phyloP scores from a whole-genome alignment of 1,284 basidiomycete genomes.

The Taiwanofungus camphoratus region DNA sequence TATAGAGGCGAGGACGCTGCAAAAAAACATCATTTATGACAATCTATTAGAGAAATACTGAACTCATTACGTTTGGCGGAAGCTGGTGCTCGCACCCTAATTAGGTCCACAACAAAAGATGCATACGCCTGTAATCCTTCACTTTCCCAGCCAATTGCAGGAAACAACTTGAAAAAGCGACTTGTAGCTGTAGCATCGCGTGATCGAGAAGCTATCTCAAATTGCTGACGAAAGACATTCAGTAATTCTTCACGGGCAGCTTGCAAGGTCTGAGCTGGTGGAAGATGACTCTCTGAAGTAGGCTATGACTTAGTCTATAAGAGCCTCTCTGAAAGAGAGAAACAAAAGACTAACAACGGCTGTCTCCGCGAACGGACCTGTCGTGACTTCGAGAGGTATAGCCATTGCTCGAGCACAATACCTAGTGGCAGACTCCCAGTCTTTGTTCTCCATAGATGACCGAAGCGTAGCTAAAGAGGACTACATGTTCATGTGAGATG shows the following conservation, averaged over 20 bases:
- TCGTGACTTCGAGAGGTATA: slow-evolving; percentile 71
- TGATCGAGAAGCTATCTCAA: slow-evolving; percentile 71
- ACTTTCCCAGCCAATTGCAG: slow-evolving; percentile 85
- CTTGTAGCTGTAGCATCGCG: slow-evolving; percentile 86
- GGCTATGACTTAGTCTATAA: slow-evolving; percentile 52
- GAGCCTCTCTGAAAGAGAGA: slow-evolving; percentile 2
- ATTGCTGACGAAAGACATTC: slow-evolving; percentile 72
- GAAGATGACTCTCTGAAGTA: slow-evolving; percentile 80
- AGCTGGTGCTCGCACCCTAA: slow-evolving; percentile 70
- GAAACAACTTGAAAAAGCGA: slow-evolving; percentile 96
- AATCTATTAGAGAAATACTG: slow-evolving; percentile 10
- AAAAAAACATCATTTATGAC: slow-evolving; percentile 4
- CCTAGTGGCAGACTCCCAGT: slow-evolving; percentile 93
- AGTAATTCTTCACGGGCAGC: slow-evolving; percentile 74
- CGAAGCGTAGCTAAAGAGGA: slow-evolving; percentile 76
- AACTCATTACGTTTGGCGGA: slow-evolving; percentile 68
- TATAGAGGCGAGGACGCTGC: slow-evolving; percentile 85
- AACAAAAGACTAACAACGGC: slow-evolving; percentile 65
- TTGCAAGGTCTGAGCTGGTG: slow-evolving; percentile 80
- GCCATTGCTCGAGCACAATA: slow-evolving; percentile 89
- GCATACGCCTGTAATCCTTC: slow-evolving; percentile 95
- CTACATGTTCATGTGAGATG: slow-evolving; percentile 33
- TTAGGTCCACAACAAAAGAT: slow-evolving; percentile 87
- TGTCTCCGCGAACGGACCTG: slow-evolving; percentile 81
- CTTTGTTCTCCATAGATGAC: slow-evolving; percentile 73